Evolutionary conservation across 192 early-diverging fungal genomes (phyloP), one percentile per base, ranked within the genome.

Genomic region (Coemansia sp.): DNA sequence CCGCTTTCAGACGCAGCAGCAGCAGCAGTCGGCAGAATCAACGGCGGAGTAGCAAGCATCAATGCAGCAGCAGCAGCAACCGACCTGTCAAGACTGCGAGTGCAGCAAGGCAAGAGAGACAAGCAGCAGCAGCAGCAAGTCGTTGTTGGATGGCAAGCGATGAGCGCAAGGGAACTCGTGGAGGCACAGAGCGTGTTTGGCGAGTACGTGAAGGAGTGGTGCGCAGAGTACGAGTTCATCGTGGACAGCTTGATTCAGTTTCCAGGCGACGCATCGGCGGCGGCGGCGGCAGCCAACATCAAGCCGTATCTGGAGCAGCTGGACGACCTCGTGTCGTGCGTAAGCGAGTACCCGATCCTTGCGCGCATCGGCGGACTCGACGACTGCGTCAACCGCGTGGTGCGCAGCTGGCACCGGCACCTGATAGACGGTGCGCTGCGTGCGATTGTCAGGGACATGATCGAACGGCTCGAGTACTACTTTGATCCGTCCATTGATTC

Each of bases 401-500:
- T 65, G 7, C 46, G 57, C 12, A 56, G 64, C n/a, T 81, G 78
- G 78, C 78, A 81, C 22, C 55, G 64, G 54, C 73, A 65, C 9
- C 48, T 81, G 67, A 54, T 81, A 0, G 78, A 81, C 9, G 63
- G 67, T 8, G 69, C 70, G 7, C 41, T 81, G 44, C 73, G 74
- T 10, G 48, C 50, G 7, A 71, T 81, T 56, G 60, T 81, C 16
- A 65, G 78, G 11, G 78, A 81, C 55, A 70, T 81, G 78, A 56
- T 75, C 4, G 78, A 81, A 67, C 69, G 78, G 5, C 63, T 81
- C 19, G 78, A 81, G 63, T 81, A 75, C 59, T 81, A 81, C 40
- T 81, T 81, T 61, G 78, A 81, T 40, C 78, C 78, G 10, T 25
- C 55, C 5, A 63, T 75, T 22, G 73, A 75, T 39, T 38, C 41